Conservation (phyloP, 2,329 filamentous ascomycete species). For the Clarireedia paspali region DNA sequence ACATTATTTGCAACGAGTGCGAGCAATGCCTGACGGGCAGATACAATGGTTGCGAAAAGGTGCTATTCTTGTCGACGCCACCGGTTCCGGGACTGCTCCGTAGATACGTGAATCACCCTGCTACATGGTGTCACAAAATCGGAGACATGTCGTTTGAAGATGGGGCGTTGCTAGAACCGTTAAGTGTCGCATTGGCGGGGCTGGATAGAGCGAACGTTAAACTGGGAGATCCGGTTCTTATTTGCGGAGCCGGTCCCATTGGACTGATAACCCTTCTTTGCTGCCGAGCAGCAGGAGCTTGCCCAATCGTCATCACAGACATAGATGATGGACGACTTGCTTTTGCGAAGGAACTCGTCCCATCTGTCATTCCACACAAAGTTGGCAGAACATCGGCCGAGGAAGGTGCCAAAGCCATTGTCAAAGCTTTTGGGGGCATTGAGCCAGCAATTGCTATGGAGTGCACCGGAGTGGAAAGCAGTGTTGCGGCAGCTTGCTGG, state of each 20-base stretch:
- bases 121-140: conserved; percentile 94
- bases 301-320: conserved; percentile 88
- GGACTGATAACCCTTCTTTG: conserved; percentile 84
- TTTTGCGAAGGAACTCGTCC: conserved; percentile 79
- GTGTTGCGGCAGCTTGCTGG: conserved; percentile 79
- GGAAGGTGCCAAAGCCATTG: conserved; percentile 61
- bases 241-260: conserved; percentile 92
- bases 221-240: conserved; percentile 78
- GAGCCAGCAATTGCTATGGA: conserved; percentile 80
- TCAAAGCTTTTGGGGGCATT: conserved; percentile 64
- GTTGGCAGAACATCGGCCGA: conserved; percentile 61
- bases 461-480: conserved; percentile 91
- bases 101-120: conserved; percentile 91
- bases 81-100: conserved; percentile 80
- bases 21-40: conserved; percentile 85
- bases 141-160: conserved; percentile 87
- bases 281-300: conserved; percentile 77
- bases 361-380: conserved; percentile 72
- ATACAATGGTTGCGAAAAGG: conserved; percentile 88
- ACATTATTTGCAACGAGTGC: conserved; percentile 85
- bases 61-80: conserved; percentile 84
- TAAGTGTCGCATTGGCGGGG: conserved; percentile 81
- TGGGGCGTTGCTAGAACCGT: conserved; percentile 82
- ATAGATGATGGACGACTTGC: conserved; percentile 79
- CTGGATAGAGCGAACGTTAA: conserved; percentile 75